phyloP scores from a whole-genome alignment of 441 rosid genomes.

The Lepidium campestre region DNA sequence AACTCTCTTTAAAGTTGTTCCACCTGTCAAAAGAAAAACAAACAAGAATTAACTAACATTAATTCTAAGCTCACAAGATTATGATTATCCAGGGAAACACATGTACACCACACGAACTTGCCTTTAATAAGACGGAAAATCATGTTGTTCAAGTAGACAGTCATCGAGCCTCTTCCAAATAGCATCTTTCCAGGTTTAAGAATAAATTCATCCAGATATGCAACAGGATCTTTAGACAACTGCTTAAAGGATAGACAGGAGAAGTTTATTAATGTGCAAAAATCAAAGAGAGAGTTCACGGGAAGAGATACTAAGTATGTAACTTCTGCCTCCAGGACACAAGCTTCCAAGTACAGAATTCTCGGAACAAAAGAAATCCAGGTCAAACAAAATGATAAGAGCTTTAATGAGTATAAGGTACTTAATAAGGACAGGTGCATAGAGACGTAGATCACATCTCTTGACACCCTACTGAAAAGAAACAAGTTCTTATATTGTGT shows the following conservation, averaged over 20 bases:
- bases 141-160: slow-evolving; percentile 62
- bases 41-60: not conserved
- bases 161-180: slow-evolving; percentile 66
- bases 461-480: not conserved
- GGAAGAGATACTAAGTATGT: not conserved
- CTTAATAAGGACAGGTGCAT: not conserved
- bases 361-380: not conserved
- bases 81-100: not conserved
- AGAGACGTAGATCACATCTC: not conserved
- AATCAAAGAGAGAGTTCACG: not conserved
- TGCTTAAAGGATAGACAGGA: slow-evolving; percentile 31
- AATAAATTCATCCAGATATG: slow-evolving; percentile 59
- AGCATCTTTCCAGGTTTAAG: slow-evolving; percentile 68
- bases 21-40: slow-evolving; percentile 43
- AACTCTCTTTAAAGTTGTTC: slow-evolving; percentile 52
- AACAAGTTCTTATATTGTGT: not conserved
- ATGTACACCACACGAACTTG: slow-evolving; percentile 19
- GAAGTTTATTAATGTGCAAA: not conserved
- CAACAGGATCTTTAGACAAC: slow-evolving; percentile 71
- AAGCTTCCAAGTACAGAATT: not conserved
- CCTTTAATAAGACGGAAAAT: slow-evolving; percentile 64
- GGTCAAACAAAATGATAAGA: not conserved
- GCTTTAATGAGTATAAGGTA: not conserved
- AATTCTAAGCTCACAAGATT: not conserved
- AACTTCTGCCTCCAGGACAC: not conserved